phyloP scores from a whole-genome alignment of 1,284 basidiomycete species.

The Phlebopus sp. region DNA sequence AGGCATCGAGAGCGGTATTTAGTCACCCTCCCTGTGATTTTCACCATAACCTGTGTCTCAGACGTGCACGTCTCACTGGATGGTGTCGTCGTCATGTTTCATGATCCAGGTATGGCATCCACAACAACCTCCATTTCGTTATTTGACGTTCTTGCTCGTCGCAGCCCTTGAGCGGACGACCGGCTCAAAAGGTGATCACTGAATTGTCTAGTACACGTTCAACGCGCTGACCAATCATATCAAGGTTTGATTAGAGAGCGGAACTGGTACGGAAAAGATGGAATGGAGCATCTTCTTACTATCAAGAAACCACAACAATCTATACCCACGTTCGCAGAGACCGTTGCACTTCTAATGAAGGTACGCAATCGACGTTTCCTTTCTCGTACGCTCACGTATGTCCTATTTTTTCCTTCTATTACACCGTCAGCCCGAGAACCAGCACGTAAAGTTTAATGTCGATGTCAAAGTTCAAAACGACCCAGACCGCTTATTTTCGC shows the following conservation, averaged over 20 bases:
- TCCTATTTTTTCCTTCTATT: not conserved
- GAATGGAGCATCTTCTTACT: conserved; percentile 84
- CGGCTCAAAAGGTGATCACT: conserved; percentile 54
- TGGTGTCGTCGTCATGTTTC: conserved; percentile 91
- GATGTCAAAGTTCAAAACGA: conserved; percentile 95
- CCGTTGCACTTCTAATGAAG: conserved; percentile 78
- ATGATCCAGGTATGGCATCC: conserved; percentile 73
- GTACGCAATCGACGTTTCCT: conserved; percentile 36
- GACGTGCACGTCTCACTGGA: conserved; percentile 96
- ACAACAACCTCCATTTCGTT: conserved; percentile 21
- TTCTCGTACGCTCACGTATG: conserved; percentile 8
- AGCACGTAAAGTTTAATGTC: conserved; percentile 85
- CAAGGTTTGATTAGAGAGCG: conserved; percentile 67
- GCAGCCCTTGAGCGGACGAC: conserved; percentile 68
- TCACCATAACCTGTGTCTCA: conserved; percentile 57
- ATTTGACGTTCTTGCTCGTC: conserved; percentile 20
- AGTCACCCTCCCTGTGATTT: conserved; percentile 33
- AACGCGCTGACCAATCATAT: conserved; percentile 17
- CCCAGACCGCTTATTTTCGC: conserved; percentile 79
- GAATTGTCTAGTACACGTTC: conserved; percentile 17
- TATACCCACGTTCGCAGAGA: conserved; percentile 87
- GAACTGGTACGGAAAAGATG: conserved; percentile 68
- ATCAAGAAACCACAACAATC: conserved; percentile 77
- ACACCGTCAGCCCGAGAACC: conserved; percentile 69
- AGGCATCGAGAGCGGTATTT: conserved; percentile 91